phyloP scores from a whole-genome alignment of 2,329 filamentous ascomycete genomes.

The Claviceps lovelessii region DNA sequence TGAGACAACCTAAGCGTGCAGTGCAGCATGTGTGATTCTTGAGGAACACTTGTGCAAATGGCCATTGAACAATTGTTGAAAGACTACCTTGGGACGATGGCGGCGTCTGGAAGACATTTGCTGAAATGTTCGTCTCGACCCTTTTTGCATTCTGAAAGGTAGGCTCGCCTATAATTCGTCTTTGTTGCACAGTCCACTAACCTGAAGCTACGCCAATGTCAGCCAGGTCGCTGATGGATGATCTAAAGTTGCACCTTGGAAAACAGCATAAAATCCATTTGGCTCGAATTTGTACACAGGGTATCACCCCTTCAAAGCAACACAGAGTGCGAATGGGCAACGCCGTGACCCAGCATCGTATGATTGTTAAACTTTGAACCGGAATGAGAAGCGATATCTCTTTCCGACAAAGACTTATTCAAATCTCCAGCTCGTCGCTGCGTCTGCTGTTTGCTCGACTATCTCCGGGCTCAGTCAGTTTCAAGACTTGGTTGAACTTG shows the following conservation, averaged over 20 bases:
- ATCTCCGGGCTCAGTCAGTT: background rate
- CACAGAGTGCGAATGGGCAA: background rate
- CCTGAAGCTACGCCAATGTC: background rate
- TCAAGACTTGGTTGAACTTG: background rate
- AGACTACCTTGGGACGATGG: background rate
- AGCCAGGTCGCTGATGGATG: background rate
- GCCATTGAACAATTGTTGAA: background rate
- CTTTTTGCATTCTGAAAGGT: too few relatives aligned
- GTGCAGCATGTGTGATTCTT: background rate
- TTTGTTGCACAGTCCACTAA: too few relatives aligned
- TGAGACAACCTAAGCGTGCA: background rate
- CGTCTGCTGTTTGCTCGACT: background rate
- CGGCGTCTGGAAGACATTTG: too few relatives aligned
- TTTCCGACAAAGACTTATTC: background rate
- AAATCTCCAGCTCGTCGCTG: background rate
- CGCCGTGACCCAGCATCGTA: background rate
- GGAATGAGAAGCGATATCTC: background rate
- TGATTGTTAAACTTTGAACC: background rate
- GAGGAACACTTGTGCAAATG: too few relatives aligned
- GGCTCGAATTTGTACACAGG: background rate
- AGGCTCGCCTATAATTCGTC: too few relatives aligned
- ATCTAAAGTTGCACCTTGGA: background rate
- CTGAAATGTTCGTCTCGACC: too few relatives aligned
- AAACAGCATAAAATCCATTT: background rate
- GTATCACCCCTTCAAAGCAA: background rate